Evolutionary conservation across 352 stramenopile genomes (phyloP).

Genomic region (Pythium oligandrum): DNA sequence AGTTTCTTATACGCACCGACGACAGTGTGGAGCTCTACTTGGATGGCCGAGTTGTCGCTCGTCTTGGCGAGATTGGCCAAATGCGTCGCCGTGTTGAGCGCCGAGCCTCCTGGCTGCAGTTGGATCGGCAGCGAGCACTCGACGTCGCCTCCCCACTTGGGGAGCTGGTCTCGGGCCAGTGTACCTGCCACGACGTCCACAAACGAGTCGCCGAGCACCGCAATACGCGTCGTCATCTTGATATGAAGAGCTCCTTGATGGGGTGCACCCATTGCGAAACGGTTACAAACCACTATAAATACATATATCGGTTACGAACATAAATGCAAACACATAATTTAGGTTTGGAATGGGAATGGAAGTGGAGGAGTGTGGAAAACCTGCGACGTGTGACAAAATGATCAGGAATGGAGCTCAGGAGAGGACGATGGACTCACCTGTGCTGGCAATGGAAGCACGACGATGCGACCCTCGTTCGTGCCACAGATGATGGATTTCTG

Average conservation of each 20-base stretch:
- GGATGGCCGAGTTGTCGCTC: slow-evolving; percentile 20
- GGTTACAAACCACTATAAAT: too few species aligned
- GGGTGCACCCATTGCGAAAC: too few species aligned
- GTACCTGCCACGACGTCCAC: slow-evolving; percentile 74
- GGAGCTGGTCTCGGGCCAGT: slow-evolving; percentile 52
- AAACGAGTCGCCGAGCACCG: slow-evolving; percentile 20
- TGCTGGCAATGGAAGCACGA: slow-evolving; percentile 11
- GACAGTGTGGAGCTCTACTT: slow-evolving; percentile 56
- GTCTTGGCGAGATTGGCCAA: slow-evolving; percentile 44
- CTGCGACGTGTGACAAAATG: too few species aligned
- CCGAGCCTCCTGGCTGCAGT: slow-evolving; percentile 74
- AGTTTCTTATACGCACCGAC: slow-evolving; percentile 27
- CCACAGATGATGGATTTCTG: slow-evolving; percentile 11
- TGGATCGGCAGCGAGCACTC: slow-evolving; percentile 64
- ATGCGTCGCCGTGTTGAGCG: slow-evolving; percentile 81
- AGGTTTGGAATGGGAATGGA: too few species aligned
- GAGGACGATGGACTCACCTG: background rate
- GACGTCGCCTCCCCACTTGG: slow-evolving; percentile 73
- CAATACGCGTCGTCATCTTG: slow-evolving; percentile 5
- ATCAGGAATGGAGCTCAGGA: too few species aligned
- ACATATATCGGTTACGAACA: too few species aligned
- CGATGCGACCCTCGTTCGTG: slow-evolving; percentile 14
- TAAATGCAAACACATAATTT: too few species aligned
- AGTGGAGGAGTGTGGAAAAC: too few species aligned
- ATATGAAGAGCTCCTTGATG: background rate